These are phyloP conservation scores for Syzygium aqueum DNA, from an alignment of 345 rosid species.

Conservation along the genomic window DNA sequence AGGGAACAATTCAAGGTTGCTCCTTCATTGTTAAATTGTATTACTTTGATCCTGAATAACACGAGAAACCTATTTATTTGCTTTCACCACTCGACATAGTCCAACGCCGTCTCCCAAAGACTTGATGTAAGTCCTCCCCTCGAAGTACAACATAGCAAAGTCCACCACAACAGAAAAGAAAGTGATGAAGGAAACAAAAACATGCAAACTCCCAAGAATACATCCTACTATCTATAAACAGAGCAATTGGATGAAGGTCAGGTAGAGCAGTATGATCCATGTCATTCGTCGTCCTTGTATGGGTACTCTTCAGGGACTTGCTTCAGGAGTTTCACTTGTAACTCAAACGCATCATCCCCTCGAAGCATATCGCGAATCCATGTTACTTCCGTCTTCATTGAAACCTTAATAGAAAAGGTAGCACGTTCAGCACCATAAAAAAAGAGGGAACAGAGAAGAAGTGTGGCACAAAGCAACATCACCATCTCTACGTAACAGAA, in stretches of 20 bases:
- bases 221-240: background rate
- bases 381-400: conserved; percentile 94
- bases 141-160: background rate
- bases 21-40: background rate
- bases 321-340: conserved; percentile 83
- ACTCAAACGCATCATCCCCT: conserved; percentile 85
- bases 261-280: background rate
- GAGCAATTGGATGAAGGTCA: background rate
- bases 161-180: background rate
- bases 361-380: conserved; percentile 84
- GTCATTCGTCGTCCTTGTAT: conserved; percentile 87
- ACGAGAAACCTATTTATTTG: background rate
- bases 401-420: conserved; percentile 33
- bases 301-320: conserved; percentile 93
- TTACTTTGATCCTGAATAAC: background rate
- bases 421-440: background rate
- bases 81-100: background rate
- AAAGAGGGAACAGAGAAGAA: background rate
- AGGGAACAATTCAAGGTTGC: background rate
- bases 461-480: background rate
- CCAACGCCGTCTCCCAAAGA: background rate
- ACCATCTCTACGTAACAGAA: background rate
- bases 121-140: background rate
- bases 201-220: background rate
- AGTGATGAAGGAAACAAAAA: background rate